Conservation (phyloP, 345 rosid species). For the Aquilaria yunnanensis region DNA sequence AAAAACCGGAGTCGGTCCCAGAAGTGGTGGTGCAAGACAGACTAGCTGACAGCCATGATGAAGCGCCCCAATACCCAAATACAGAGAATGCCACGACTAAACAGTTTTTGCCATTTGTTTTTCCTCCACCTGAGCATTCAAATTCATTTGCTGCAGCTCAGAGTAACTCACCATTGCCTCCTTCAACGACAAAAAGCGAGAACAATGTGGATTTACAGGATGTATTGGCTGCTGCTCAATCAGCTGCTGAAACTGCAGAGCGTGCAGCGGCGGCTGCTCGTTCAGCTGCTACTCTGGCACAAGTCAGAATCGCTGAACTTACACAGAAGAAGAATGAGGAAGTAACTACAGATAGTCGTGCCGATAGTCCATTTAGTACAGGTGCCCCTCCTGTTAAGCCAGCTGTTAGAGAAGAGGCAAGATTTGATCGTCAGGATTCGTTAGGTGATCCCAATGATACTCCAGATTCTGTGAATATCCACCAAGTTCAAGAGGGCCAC, state of each 20-base stretch:
- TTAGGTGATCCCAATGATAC: slow-evolving; percentile 11
- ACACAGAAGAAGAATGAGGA: slow-evolving; percentile 44
- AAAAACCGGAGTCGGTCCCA: slow-evolving; percentile 26
- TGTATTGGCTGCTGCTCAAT: slow-evolving; percentile 77
- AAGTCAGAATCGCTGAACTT: slow-evolving; percentile 65
- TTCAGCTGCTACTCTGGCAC: slow-evolving; percentile 89
- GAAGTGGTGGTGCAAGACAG: slow-evolving; percentile 25
- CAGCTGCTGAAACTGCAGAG: slow-evolving; percentile 91
- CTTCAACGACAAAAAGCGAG: slow-evolving; percentile 29
- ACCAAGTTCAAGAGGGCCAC: slow-evolving; percentile 5
- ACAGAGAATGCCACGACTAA: slow-evolving; percentile 28
- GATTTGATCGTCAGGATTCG: slow-evolving; percentile 38
- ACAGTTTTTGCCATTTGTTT: slow-evolving; percentile 54
- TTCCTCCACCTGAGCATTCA: slow-evolving; percentile 40
- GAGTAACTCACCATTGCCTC: slow-evolving; percentile 16
- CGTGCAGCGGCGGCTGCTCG: slow-evolving; percentile 88
- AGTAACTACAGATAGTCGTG: slow-evolving; percentile 22
- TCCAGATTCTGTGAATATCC: slow-evolving; percentile 1
- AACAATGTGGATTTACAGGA: slow-evolving; percentile 64
- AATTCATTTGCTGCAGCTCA: slow-evolving; percentile 21
- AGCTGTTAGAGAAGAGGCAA: slow-evolving; percentile 20
- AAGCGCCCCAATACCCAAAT: slow-evolving; percentile 18
- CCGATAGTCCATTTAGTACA: slow-evolving; percentile 60
- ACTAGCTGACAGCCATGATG: slow-evolving; percentile 24
- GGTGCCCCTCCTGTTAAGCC: slow-evolving; percentile 27